Evolutionary conservation across 2,329 filamentous ascomycete species (phyloP), one percentile per base, ranked within the genome.

Genomic region (Orbilia brochopaga): DNA sequence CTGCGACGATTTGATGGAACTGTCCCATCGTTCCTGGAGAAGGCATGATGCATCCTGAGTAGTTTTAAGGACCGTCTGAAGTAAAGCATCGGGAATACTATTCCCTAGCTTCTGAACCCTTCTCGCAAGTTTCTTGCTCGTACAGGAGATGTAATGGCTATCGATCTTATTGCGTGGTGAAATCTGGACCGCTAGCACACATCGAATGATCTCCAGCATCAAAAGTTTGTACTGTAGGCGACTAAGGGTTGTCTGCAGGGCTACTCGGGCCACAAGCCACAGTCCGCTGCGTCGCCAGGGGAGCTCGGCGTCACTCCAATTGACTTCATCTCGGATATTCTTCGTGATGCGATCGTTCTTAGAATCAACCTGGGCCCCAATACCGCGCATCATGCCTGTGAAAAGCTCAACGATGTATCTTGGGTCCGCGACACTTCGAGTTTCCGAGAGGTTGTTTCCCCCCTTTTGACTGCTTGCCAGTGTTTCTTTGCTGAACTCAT

Each of bases 251-350:
- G 78, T 76, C 55, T 87, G 84, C 1, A 85, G 69, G 0, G 80
- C 76, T 0, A 85, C 83, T 0, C 85, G 82, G 2, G 87, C 58
- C 0, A 86, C 77, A 0, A 87, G 78, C 84, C 85, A 88, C 0
- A 83, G 65, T 0, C 78, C 54, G 13, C 84, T 86, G 52, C 82
- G 77, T 10, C 81, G 78, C 85, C 85, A 86, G 2, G 54, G 54
- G n/a, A 46, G 42, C 13, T 13, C 2, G 0, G 52, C 40, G 0
- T 64, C 61, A 13, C 69, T 63, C 63, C 76, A 86, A 11, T 83
- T 62, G 0, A 86, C 80, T n/a, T 87, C 85, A 32, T 87, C 84
- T 0, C 84, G 81, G 0, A 82, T 84, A 35, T 82, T 78, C 66
- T 87, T 87, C 46, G 69, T 77, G n/a, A 86, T 79, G 0, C 79